These are phyloP conservation scores for Podila epigama DNA, from an alignment of 192 early-diverging fungal genomes.

Conservation along the genomic window DNA sequence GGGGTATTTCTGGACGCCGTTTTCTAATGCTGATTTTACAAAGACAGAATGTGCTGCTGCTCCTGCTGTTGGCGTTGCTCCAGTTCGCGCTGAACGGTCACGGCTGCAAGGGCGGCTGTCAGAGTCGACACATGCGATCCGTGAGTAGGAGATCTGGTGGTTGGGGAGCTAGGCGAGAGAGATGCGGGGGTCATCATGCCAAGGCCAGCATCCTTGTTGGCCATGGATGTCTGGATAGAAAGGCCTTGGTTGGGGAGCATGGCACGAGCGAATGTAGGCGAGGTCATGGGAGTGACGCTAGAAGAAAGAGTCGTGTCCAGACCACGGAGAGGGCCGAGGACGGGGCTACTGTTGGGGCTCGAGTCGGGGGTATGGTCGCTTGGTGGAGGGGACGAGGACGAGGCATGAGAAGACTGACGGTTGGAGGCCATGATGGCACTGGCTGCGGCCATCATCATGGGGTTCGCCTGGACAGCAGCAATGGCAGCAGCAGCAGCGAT, in stretches of 20 bases:
- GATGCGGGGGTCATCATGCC: slow-evolving; percentile 40
- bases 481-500: slow-evolving; percentile 67
- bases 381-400: neutral
- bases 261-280: slow-evolving; percentile 26
- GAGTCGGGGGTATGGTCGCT: slow-evolving; percentile 33
- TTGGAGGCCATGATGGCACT: slow-evolving; percentile 47
- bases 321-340: slow-evolving; percentile 9
- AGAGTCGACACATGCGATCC: slow-evolving; percentile 32
- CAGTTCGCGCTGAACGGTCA: slow-evolving; percentile 24
- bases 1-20: neutral
- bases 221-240: slow-evolving; percentile 37
- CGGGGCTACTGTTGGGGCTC: slow-evolving; percentile 42
- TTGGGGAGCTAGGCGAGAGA: slow-evolving; percentile 24
- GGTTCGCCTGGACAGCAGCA: slow-evolving; percentile 56
- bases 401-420: neutral
- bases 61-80: slow-evolving; percentile 11
- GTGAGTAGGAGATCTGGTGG: slow-evolving; percentile 25
- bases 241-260: slow-evolving; percentile 1
- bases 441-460: slow-evolving; percentile 40
- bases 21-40: neutral
- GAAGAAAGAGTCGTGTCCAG: slow-evolving; percentile 8
- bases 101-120: slow-evolving; percentile 41
- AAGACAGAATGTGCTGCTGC: too few relatives aligned
- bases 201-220: slow-evolving; percentile 3
- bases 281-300: slow-evolving; percentile 26